Evolutionary conservation across 2,329 filamentous ascomycete species (phyloP).

Genomic region (Paracorniculantispora psalliotae): DNA sequence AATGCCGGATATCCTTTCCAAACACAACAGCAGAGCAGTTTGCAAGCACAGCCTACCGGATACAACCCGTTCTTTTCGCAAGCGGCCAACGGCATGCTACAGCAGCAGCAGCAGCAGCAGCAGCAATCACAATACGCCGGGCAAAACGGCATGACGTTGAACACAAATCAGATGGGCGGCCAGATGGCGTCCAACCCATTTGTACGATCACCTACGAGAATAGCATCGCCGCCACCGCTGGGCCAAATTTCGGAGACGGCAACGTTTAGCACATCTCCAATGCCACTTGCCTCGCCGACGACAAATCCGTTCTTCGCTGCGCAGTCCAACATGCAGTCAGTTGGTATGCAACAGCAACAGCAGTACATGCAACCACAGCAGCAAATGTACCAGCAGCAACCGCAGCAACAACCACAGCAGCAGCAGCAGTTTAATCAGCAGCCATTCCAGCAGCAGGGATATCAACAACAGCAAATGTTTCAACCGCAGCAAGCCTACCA

Average conservation of each 20-base stretch:
- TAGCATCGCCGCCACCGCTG: conserved; percentile 42
- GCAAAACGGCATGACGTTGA: conserved; percentile 35
- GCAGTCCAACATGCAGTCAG: conserved; percentile 25
- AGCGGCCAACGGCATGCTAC: conserved; percentile 20
- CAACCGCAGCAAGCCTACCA: conserved; percentile 26
- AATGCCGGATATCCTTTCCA: conserved; percentile 37
- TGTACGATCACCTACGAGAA: conserved; percentile 43
- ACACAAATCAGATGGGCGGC: conserved; percentile 32
- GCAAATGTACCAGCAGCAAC: conserved; percentile 27
- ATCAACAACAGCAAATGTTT: conserved; percentile 18
- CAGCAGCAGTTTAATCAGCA: conserved; percentile 20
- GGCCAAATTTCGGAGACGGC: conserved; percentile 48
- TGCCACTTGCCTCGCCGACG: conserved; percentile 25
- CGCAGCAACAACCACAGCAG: conserved; percentile 16
- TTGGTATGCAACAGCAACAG: conserved; percentile 13
- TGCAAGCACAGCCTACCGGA: conserved; percentile 36
- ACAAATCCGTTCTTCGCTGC: conserved; percentile 37
- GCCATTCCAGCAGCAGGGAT: neutral
- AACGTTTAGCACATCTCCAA: conserved; percentile 33
- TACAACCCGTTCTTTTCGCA: conserved; percentile 51
- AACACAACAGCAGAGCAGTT: conserved; percentile 26
- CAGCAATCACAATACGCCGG: conserved; percentile 20
- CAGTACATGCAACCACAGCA: conserved; percentile 21
- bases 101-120: conserved; percentile 17
- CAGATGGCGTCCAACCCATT: conserved; percentile 43